Evolutionary conservation across 495 filamentous ascomycete genomes (phyloP).

Genomic region (Cercophora sp.): DNA sequence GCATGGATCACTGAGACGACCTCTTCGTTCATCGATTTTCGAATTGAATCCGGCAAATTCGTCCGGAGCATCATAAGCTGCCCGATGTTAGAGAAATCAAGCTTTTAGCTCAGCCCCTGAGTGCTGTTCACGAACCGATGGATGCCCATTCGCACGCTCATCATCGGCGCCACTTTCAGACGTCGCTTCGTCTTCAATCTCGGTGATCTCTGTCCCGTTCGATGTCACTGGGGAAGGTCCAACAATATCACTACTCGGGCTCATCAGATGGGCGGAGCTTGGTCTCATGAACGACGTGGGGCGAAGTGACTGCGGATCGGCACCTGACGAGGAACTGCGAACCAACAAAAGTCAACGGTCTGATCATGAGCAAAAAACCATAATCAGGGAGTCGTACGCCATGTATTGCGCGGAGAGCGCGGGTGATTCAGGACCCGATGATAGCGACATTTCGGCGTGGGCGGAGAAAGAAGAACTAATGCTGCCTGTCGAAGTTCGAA

Average conservation of each 20-base stretch:
- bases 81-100: slow-evolving; percentile 23
- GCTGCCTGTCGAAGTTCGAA: slow-evolving; percentile 50
- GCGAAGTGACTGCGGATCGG: slow-evolving; percentile 38
- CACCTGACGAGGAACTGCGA: slow-evolving; percentile 35
- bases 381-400: too few species aligned
- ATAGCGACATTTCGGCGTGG: slow-evolving; percentile 54
- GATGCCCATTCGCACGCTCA: slow-evolving; percentile 25
- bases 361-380: too few species aligned
- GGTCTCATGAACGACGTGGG: slow-evolving; percentile 39
- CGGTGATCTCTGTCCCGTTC: slow-evolving; percentile 65
- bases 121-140: slow-evolving; percentile 31
- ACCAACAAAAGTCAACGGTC: slow-evolving; percentile 17
- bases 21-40: slow-evolving; percentile 61
- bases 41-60: slow-evolving; percentile 51
- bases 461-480: slow-evolving; percentile 58
- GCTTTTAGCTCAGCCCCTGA: too few species aligned
- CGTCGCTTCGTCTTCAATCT: slow-evolving; percentile 67
- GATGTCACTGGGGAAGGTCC: slow-evolving; percentile 76
- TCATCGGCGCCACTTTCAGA: slow-evolving; percentile 36
- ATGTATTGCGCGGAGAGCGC: slow-evolving; percentile 44
- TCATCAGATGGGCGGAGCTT: slow-evolving; percentile 38
- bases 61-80: slow-evolving; percentile 58
- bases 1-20: slow-evolving; percentile 85
- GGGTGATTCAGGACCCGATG: slow-evolving; percentile 51
- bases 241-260: slow-evolving; percentile 52